These are phyloP conservation scores for Tolypocladium nubicola DNA, from an alignment of 2,329 filamentous ascomycete species.

Conservation along the genomic window DNA sequence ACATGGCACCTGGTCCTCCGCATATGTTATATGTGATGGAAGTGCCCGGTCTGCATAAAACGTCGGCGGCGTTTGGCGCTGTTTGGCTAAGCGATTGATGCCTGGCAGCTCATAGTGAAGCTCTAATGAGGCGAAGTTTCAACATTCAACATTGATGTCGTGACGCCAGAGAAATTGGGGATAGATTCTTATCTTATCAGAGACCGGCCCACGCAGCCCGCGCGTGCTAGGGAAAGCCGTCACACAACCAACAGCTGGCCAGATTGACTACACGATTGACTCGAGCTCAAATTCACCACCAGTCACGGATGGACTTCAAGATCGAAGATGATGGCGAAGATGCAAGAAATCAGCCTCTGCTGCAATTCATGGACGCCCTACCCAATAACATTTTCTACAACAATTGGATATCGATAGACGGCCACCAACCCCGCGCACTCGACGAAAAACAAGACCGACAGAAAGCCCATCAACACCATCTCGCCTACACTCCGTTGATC, in stretches of 20 bases:
- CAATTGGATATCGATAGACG: background rate
- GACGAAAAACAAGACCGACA: background rate
- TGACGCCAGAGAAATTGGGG: background rate
- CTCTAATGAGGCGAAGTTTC: background rate
- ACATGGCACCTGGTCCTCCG: conserved; percentile 11
- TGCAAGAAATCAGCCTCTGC: background rate
- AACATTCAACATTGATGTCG: background rate
- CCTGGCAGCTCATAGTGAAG: background rate
- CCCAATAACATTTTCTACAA: background rate
- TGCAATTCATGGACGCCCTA: background rate
- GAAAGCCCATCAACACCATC: background rate
- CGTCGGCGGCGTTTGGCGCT: background rate
- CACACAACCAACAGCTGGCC: background rate
- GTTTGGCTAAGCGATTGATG: background rate
- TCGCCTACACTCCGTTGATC: background rate
- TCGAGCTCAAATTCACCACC: background rate
- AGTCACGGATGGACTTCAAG: too few relatives aligned
- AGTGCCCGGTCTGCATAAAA: background rate
- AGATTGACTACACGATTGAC: background rate
- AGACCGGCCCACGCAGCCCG: background rate
- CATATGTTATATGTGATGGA: background rate
- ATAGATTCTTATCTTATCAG: background rate
- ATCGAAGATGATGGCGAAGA: background rate
- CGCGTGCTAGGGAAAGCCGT: background rate
- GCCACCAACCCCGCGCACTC: background rate